phyloP scores from a whole-genome alignment of 1,284 basidiomycete species.

The Boletus hoseneyae region DNA sequence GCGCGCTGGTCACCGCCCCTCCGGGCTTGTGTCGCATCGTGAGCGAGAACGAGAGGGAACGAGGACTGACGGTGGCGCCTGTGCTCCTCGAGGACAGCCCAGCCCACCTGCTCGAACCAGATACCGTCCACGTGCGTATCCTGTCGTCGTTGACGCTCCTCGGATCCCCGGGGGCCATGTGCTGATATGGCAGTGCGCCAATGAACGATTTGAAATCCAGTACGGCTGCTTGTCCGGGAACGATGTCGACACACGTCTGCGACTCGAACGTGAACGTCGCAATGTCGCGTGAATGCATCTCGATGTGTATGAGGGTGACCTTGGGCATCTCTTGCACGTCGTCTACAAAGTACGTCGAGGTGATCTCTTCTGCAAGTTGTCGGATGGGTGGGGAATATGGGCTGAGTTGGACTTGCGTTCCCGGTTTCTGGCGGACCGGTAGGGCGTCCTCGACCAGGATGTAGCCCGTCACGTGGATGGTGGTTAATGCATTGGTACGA shows the following conservation, averaged over 20 bases:
- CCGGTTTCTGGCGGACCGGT: conserved; percentile 45
- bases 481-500: conserved; percentile 49
- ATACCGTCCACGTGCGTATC: conserved; percentile 65
- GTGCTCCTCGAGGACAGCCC: not conserved
- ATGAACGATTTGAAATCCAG: conserved; percentile 53
- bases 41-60: conserved; percentile 14
- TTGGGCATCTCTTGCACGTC: conserved; percentile 26
- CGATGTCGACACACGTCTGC: conserved; percentile 34
- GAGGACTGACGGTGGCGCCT: not conserved
- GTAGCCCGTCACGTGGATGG: conserved; percentile 49
- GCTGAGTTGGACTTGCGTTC: conserved; percentile 38
- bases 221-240: conserved; percentile 53
- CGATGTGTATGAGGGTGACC: conserved; percentile 35
- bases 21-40: conserved; percentile 40
- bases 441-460: conserved; percentile 53
- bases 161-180: conserved; percentile 49
- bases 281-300: conserved; percentile 44
- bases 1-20: conserved; percentile 48
- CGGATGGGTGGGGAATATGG: conserved; percentile 60
- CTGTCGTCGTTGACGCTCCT: conserved; percentile 57
- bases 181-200: conserved; percentile 45
- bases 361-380: conserved; percentile 47
- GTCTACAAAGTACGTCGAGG: conserved; percentile 27
- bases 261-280: conserved; percentile 55
- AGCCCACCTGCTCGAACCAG: conserved; percentile 28